Evolutionary conservation across 129 eudicot species (phyloP).

Genomic region (Flaveria bidentis): DNA sequence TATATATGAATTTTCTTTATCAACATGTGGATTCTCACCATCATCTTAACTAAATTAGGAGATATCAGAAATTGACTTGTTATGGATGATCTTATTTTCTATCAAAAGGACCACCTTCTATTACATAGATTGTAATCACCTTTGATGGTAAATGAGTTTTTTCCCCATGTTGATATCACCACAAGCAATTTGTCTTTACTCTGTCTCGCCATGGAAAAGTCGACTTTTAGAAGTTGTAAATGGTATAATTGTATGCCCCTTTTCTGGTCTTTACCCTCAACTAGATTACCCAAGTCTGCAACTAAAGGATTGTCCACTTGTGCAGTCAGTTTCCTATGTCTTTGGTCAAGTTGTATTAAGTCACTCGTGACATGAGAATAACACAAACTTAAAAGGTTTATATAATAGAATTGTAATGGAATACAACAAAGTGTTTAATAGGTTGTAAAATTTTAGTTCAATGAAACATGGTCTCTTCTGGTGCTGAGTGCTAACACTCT

Average conservation of each 20-base stretch:
- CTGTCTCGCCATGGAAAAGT: not conserved
- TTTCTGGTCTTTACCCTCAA: too few relatives aligned
- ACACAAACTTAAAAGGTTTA: conserved; percentile 2
- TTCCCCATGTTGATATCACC: too few relatives aligned
- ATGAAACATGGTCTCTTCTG: not conserved
- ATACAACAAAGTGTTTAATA: not conserved
- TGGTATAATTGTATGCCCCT: too few relatives aligned
- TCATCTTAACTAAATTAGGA: not conserved
- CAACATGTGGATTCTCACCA: conserved; percentile 6
- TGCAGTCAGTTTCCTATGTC: not conserved
- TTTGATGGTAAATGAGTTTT: too few relatives aligned
- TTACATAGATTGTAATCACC: too few relatives aligned
- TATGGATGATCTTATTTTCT: not conserved
- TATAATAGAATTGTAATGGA: conserved; percentile 7
- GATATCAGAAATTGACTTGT: too few relatives aligned
- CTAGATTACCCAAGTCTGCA: not conserved
- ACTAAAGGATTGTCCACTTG: not conserved
- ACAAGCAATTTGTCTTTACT: not conserved
- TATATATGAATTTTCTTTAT: not conserved
- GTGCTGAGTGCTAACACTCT: not conserved
- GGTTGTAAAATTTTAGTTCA: conserved; percentile 8
- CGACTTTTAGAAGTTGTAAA: too few relatives aligned
- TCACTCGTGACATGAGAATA: not conserved
- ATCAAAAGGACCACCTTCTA: too few relatives aligned
- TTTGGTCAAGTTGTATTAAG: conserved; percentile 2